Conservation (phyloP, 2,329 filamentous ascomycete genomes). For the Penicillium capsulatum region DNA sequence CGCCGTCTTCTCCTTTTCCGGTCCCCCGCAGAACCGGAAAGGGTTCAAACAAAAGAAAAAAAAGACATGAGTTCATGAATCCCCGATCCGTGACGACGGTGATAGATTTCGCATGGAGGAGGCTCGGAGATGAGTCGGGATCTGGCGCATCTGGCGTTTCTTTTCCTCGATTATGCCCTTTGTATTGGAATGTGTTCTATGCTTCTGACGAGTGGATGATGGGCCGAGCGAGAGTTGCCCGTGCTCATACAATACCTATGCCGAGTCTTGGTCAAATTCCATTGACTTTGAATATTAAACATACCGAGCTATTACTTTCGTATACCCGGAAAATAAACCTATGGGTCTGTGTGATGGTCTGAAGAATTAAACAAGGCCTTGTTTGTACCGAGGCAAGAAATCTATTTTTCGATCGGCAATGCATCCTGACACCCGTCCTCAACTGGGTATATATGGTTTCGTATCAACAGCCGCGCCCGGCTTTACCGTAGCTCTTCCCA, state of each 20-base stretch:
- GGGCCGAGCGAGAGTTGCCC: conserved; percentile 12
- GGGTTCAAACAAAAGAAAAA: conserved; percentile 12
- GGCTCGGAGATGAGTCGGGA: conserved; percentile 27
- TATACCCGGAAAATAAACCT: too few relatives aligned
- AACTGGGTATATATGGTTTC: conserved; percentile 14
- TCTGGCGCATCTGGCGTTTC: conserved; percentile 26
- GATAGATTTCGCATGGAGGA: conserved; percentile 28
- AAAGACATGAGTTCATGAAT: conserved; percentile 28
- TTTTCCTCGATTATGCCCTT: conserved; percentile 14
- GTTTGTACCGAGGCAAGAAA: background rate
- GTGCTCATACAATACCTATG: conserved; percentile 18
- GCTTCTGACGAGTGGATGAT: conserved; percentile 16
- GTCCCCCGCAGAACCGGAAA: conserved; percentile 2
- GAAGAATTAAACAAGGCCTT: background rate
- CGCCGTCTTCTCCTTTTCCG: conserved; percentile 15
- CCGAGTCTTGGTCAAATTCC: background rate
- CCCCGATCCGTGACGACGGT: conserved; percentile 23
- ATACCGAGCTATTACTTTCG: conserved; percentile 3
- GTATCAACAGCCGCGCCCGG: too few relatives aligned
- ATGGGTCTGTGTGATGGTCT: too few relatives aligned
- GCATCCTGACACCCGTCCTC: background rate
- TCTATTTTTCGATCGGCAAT: conserved; percentile 9
- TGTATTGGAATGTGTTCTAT: conserved; percentile 20
- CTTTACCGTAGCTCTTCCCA: conserved; percentile 70
- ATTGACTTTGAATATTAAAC: conserved; percentile 8